Percentiles rank a stretch among this genome's conserved stretches.
phyloP scores from a whole-genome alignment of 2,329 filamentous ascomycete genomes.

The Venturia aucupariae region DNA sequence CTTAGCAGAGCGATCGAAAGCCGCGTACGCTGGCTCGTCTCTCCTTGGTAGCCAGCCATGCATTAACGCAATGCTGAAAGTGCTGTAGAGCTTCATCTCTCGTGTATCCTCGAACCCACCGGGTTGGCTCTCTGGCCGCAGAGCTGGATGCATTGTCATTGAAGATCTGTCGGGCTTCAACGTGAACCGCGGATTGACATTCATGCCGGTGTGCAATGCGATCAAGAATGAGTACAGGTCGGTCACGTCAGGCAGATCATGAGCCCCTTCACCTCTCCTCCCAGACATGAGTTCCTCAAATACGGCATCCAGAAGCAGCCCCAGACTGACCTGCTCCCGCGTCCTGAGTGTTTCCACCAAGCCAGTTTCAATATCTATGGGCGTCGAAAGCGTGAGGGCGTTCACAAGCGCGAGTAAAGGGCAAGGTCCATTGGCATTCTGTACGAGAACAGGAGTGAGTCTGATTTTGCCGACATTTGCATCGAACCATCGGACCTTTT shows the following conservation, averaged over 20 bases:
- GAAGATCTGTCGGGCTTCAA: constrained; percentile 28
- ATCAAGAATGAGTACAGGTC: constrained; percentile 84
- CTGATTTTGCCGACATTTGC: constrained; percentile 50
- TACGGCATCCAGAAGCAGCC: constrained; percentile 75
- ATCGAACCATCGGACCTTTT: constrained; percentile 82
- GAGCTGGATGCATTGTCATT: constrained; percentile 24
- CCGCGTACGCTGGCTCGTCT: constrained; percentile 56
- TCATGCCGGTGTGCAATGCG: constrained; percentile 91
- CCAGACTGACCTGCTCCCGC: constrained; percentile 80
- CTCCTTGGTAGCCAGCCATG: constrained; percentile 83
- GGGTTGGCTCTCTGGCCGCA: constrained; percentile 33
- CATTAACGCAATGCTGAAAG: constrained; percentile 78
- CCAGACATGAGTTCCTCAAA: constrained; percentile 88
- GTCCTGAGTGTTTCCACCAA: constrained; percentile 69
- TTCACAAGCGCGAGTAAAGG: constrained; percentile 90
- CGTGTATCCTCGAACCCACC: constrained; percentile 79
- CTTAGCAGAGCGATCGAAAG: constrained; percentile 64
- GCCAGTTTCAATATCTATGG: constrained; percentile 55
- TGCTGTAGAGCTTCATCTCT: constrained; percentile 85
- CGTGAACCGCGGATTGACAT: constrained; percentile 81
- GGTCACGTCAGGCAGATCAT: constrained; percentile 70
- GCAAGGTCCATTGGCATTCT: constrained; percentile 92
- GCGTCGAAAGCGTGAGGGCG: constrained; percentile 75
- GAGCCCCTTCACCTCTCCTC: constrained; percentile 53
- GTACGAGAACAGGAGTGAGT: constrained; percentile 77